Evolutionary conservation across 345 rosid species (phyloP).

Genomic region (Conringia planisiliqua): DNA sequence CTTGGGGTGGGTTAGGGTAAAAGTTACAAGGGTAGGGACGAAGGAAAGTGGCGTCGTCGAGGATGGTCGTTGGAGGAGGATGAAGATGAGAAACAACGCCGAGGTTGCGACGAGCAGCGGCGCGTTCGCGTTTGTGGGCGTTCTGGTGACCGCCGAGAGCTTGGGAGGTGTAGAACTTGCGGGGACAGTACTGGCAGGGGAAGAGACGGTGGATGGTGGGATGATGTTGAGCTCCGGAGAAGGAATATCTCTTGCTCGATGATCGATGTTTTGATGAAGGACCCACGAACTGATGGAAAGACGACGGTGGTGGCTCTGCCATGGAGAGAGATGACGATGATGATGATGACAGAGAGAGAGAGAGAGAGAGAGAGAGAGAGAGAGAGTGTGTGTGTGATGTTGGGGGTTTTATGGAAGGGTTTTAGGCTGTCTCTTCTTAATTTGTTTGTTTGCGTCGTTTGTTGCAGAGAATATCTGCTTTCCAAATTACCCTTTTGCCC

Average conservation of each 20-base stretch:
- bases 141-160: constrained; percentile 98
- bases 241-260: constrained; percentile 21
- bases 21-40: constrained; percentile 17
- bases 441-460: constrained; percentile 36
- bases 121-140: constrained; percentile 96
- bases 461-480: constrained; percentile 35
- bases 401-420: constrained; percentile 23
- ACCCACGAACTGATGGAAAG: constrained; percentile 18
- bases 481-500: not conserved
- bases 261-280: constrained; percentile 25
- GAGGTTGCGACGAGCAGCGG: constrained; percentile 66
- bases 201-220: constrained; percentile 46
- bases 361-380: not conserved
- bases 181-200: constrained; percentile 77
- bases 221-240: constrained; percentile 13
- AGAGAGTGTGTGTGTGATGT: not conserved
- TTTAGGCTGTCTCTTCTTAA: constrained; percentile 24
- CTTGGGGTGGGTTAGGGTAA: constrained; percentile 10
- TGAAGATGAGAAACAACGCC: constrained; percentile 16
- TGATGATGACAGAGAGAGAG: not conserved
- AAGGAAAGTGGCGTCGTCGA: constrained; percentile 6
- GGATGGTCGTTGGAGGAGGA: not conserved
- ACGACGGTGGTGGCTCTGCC: constrained; percentile 32
- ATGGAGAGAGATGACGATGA: not conserved
- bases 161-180: constrained; percentile 89